These are phyloP conservation scores for Starmerella bombicola DNA, from an alignment of 805 yeast genomes.

Conservation along the genomic window DNA sequence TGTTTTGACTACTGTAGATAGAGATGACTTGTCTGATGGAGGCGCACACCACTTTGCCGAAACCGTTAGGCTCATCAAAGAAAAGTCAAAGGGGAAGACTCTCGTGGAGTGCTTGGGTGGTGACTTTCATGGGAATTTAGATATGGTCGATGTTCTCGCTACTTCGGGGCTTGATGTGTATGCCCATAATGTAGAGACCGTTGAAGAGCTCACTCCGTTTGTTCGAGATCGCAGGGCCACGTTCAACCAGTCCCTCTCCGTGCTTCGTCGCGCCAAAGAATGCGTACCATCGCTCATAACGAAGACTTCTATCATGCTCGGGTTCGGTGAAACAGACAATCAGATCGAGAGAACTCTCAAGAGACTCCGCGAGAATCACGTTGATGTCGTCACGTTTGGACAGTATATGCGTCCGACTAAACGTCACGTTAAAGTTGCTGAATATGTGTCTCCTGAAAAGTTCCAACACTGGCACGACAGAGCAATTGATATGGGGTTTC, in stretches of 20 bases:
- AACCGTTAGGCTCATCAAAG: constrained; percentile 73
- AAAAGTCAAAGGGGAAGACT: constrained; percentile 72
- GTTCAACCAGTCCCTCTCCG: constrained; percentile 72
- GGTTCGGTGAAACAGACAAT: constrained; percentile 91
- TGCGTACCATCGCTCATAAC: constrained; percentile 66
- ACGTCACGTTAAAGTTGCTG: constrained; percentile 96
- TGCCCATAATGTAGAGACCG: constrained; percentile 95
- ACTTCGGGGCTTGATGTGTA: constrained; percentile 83
- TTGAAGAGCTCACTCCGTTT: constrained; percentile 85
- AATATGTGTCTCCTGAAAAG: constrained; percentile 84
- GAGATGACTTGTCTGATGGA: constrained; percentile 89
- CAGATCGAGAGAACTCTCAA: constrained; percentile 64
- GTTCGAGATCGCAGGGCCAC: constrained; percentile 96
- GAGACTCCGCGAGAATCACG: constrained; percentile 61
- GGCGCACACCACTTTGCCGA: constrained; percentile 85
- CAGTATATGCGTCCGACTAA: constrained; percentile 99
- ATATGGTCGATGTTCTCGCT: constrained; percentile 69
- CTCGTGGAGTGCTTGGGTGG: constrained; percentile 90
- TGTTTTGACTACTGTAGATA: constrained; percentile 90
- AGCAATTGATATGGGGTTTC: constrained; percentile 79
- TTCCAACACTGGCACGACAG: constrained; percentile 84
- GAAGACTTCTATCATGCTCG: constrained; percentile 90
- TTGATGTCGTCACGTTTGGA: constrained; percentile 96
- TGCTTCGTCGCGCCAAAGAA: constrained; percentile 68
- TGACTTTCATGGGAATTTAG: constrained; percentile 84